Percentiles rank a stretch among this genome's conserved stretches.
Conservation (phyloP, 2,329 filamentous ascomycete genomes). For the Grosmannia penicillata region DNA sequence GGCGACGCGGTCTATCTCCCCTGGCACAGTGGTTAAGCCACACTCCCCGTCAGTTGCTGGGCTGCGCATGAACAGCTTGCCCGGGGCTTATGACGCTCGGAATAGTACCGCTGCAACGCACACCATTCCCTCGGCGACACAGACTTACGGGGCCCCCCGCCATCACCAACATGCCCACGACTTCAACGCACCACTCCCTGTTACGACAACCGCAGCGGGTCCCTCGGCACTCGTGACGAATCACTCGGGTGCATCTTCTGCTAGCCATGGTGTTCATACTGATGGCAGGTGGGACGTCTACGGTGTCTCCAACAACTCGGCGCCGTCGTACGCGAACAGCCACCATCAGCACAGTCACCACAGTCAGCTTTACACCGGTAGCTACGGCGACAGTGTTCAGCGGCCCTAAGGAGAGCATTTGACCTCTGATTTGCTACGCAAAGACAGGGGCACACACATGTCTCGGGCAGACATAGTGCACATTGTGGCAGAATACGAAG, state of each 20-base stretch:
- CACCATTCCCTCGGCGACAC: neutral
- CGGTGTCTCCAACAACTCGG: slow-evolving; percentile 2
- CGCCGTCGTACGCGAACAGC: slow-evolving; percentile 1
- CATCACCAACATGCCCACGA: slow-evolving; percentile 31
- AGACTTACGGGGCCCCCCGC: slow-evolving; percentile 6
- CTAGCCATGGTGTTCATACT: neutral
- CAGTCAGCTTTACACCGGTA: slow-evolving; percentile 8
- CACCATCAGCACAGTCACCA: slow-evolving; percentile 8
- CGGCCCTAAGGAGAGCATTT: slow-evolving; percentile 6
- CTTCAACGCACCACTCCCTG: slow-evolving; percentile 9
- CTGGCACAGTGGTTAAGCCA: slow-evolving; percentile 19
- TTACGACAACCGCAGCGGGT: neutral
- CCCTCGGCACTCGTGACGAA: neutral
- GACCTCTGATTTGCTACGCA: no score
- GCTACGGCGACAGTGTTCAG: slow-evolving; percentile 9
- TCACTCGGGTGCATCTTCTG: neutral
- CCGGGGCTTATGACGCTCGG: slow-evolving; percentile 22
- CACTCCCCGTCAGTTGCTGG: slow-evolving; percentile 18
- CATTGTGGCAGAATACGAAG: neutral
- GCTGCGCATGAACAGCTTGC: slow-evolving; percentile 21
- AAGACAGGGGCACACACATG: no score
- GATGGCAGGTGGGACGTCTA: slow-evolving; percentile 10
- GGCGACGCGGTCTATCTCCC: slow-evolving; percentile 27
- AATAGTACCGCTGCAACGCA: neutral
- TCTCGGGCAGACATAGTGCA: no score